Evolutionary conservation across 495 filamentous ascomycete genomes (phyloP).

Genomic region (Penicillium fimorum): DNA sequence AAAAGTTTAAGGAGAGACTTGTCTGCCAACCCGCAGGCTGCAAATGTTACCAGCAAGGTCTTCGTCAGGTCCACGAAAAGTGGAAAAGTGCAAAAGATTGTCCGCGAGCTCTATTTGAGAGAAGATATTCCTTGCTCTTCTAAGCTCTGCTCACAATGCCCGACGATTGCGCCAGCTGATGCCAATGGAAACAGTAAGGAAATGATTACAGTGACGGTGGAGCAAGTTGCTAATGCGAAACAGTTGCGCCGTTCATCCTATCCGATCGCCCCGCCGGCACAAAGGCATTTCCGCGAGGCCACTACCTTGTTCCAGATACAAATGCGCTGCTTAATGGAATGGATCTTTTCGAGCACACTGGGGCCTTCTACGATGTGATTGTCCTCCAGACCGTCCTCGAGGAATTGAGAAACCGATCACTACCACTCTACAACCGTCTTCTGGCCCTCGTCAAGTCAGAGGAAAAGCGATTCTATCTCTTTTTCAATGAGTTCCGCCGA

Average conservation of each 20-base stretch:
- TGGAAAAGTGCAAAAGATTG: slow-evolving; percentile 98
- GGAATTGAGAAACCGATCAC: slow-evolving; percentile 87
- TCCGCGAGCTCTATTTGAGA: slow-evolving; percentile 90
- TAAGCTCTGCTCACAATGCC: slow-evolving; percentile 74
- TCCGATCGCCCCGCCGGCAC: slow-evolving; percentile 84
- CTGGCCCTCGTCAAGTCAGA: slow-evolving; percentile 87
- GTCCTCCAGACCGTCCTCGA: slow-evolving; percentile 94
- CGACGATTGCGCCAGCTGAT: slow-evolving; percentile 67
- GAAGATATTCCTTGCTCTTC: slow-evolving; percentile 98
- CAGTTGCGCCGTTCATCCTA: slow-evolving; percentile 79
- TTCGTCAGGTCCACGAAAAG: slow-evolving; percentile 89
- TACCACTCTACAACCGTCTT: slow-evolving; percentile 92
- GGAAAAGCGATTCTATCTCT: slow-evolving; percentile 95
- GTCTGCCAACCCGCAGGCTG: slow-evolving; percentile 63
- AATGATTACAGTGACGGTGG: background rate
- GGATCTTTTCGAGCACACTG: slow-evolving; percentile 91
- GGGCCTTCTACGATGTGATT: slow-evolving; percentile 91
- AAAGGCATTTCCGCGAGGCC: slow-evolving; percentile 74
- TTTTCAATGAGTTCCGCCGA: slow-evolving; percentile 96
- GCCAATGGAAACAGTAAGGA: slow-evolving; percentile 69
- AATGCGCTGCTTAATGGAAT: slow-evolving; percentile 94
- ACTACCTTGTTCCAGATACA: slow-evolving; percentile 94
- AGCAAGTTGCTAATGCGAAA: slow-evolving; percentile 29
- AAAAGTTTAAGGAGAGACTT: slow-evolving; percentile 81
- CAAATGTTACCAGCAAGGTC: slow-evolving; percentile 85